These are phyloP conservation scores for Mucor sp. DNA, from an alignment of 371 early-diverging fungal species.

Conservation along the genomic window DNA sequence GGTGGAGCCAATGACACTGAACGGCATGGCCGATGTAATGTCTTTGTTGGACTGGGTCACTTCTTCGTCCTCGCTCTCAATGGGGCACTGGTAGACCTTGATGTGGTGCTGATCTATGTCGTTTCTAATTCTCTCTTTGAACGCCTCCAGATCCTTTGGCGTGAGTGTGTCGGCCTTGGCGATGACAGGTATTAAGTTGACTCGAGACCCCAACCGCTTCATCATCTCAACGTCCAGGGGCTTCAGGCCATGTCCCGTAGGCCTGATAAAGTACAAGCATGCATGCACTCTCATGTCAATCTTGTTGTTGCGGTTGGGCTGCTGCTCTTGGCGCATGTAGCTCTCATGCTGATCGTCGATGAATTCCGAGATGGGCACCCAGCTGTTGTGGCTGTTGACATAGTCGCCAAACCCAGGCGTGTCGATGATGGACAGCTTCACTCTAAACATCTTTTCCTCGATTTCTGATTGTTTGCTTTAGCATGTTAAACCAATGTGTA, in stretches of 20 bases:
- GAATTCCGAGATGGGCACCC: slow-evolving; percentile 75
- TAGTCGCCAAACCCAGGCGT: slow-evolving; percentile 93
- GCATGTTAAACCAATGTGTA: slow-evolving; percentile 7
- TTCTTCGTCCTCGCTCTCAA: slow-evolving; percentile 87
- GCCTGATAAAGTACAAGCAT: slow-evolving; percentile 92
- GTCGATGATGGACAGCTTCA: slow-evolving; percentile 89
- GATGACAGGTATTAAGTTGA: slow-evolving; percentile 87
- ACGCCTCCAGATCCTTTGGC: slow-evolving; percentile 72
- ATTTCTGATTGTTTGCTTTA: slow-evolving; percentile 64
- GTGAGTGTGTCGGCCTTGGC: slow-evolving; percentile 77
- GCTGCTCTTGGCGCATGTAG: slow-evolving; percentile 78
- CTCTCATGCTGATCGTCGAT: slow-evolving; percentile 95
- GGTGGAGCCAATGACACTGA: slow-evolving; percentile 91
- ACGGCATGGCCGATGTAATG: slow-evolving; percentile 90
- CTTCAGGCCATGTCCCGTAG: slow-evolving; percentile 85
- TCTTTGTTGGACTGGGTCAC: slow-evolving; percentile 73
- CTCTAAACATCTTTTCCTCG: slow-evolving; percentile 95
- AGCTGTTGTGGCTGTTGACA: slow-evolving; percentile 69
- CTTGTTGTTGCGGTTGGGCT: slow-evolving; percentile 53
- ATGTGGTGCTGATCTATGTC: slow-evolving; percentile 76
- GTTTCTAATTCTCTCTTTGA: slow-evolving; percentile 79
- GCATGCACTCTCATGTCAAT: slow-evolving; percentile 84
- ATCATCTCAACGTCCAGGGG: slow-evolving; percentile 94
- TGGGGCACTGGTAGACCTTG: slow-evolving; percentile 72
- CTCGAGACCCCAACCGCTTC: slow-evolving; percentile 79